Percentiles rank a stretch among this genome's conserved stretches.
Conservation (phyloP, 306 rosid species). For the Purshia tridentata region DNA sequence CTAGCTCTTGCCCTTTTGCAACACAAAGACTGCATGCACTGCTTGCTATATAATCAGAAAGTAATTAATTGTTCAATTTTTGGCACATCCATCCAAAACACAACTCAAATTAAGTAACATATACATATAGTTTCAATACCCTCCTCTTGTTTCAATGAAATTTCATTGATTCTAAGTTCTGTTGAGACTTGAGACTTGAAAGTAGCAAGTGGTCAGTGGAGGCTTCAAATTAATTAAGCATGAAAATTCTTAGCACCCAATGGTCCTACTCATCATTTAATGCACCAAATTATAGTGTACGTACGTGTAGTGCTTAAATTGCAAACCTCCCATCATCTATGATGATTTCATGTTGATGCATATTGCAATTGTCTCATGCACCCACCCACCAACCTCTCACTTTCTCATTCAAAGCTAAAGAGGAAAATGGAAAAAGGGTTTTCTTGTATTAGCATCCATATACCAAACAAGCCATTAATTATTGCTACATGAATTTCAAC, state of each 20-base stretch:
- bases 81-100: not conserved
- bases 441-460: slow-evolving; percentile 8
- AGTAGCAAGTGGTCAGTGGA: not conserved
- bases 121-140: no score
- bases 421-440: not conserved
- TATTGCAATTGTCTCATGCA: not conserved
- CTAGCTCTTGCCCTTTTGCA: no score
- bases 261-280: not conserved
- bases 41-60: not conserved
- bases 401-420: slow-evolving; percentile 28
- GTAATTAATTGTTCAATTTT: not conserved
- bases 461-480: slow-evolving; percentile 10
- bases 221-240: not conserved
- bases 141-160: slow-evolving; percentile 3
- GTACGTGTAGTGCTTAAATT: not conserved
- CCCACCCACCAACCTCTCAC: slow-evolving; percentile 12
- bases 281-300: not conserved
- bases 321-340: not conserved
- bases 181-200: not conserved
- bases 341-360: not conserved
- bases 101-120: not conserved
- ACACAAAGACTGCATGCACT: no score
- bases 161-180: not conserved
- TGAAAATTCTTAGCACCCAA: not conserved
- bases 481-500: slow-evolving; percentile 1